Evolutionary conservation across 495 filamentous ascomycete species (phyloP).

Genomic region (Oidiodendron maius): DNA sequence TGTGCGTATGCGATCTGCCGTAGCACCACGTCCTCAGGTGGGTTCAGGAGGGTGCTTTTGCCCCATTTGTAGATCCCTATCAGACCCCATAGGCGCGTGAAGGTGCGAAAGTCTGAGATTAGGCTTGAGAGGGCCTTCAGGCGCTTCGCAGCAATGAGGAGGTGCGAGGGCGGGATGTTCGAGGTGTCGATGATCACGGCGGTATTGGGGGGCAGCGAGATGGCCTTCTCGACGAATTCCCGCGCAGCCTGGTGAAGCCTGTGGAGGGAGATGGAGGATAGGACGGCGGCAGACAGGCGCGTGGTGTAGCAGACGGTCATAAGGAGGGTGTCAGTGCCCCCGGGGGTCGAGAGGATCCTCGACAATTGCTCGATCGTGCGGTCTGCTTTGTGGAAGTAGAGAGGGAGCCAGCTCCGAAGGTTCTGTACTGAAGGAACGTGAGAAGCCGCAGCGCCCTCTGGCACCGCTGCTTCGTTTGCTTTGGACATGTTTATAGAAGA

Average conservation of each 20-base stretch:
- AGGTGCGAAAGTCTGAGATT: slow-evolving; percentile 61
- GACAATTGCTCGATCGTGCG: slow-evolving; percentile 44
- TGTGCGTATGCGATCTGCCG: slow-evolving; percentile 55
- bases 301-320: slow-evolving; percentile 60
- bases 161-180: slow-evolving; percentile 34
- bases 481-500: slow-evolving; percentile 17
- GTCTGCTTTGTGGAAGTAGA: slow-evolving; percentile 34
- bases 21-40: slow-evolving; percentile 29
- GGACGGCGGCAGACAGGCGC: slow-evolving; percentile 38
- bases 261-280: slow-evolving; percentile 20
- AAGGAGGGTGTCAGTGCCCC: slow-evolving; percentile 56
- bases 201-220: slow-evolving; percentile 17
- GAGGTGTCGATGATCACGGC: slow-evolving; percentile 16
- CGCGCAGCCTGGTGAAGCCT: slow-evolving; percentile 8
- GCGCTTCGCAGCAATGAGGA: slow-evolving; percentile 28
- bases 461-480: slow-evolving; percentile 7
- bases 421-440: slow-evolving; percentile 9
- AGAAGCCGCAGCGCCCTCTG: slow-evolving; percentile 13
- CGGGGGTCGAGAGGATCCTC: slow-evolving; percentile 51
- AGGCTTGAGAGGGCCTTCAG: slow-evolving; percentile 44
- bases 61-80: slow-evolving; percentile 74
- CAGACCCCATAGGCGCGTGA: slow-evolving; percentile 73
- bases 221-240: slow-evolving; percentile 14
- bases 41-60: slow-evolving; percentile 41
- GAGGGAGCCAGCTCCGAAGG: slow-evolving; percentile 21